Evolutionary conservation across 73 alveolate genomes (phyloP), one percentile per base, ranked within the genome.

Genomic region (Strombidium stylifer): DNA sequence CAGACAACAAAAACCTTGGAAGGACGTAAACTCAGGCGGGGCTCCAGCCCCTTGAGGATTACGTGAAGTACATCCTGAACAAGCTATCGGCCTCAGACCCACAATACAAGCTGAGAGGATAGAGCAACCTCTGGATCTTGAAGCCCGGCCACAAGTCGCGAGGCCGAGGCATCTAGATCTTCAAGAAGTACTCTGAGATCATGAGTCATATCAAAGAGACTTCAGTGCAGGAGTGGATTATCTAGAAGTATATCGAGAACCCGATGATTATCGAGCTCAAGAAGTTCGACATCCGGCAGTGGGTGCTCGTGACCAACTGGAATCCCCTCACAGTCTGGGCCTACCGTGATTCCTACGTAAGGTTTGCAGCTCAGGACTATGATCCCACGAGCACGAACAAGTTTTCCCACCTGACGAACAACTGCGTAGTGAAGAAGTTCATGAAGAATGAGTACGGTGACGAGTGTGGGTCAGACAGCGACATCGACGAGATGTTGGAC

Each of bases 261-360:
- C 97, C 97, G 12, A 69, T 94, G 75, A 47, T 94, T 3, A 74
- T 91, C 2, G 18, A 62, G 55, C 91, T 85, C 27, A 94, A 87
- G 81, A 94, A 71, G 70, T 92, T 94, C 58, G 99, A 94, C 72
- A 94, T 94, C 2, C 73, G 99, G 54, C 93, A 91, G 81, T 94
- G 98, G 99, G 97, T 94, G 40, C 71, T 94, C 41, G 96, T 94
- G 12, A 91, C 98, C 32, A 93, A 83, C 86, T 92, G 97, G 86
- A 89, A 86, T 75, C 99, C 99, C 24, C 73, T 94, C 32, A 82
- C 82, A 12, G 69, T 87, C 31, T 87, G 91, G 82, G 54, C 84
- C 49, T 87, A 84, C 65, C 51, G 55, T 11, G 84, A 69, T 26
- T 83, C 92, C 69, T 87, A 87, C 37, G 66, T 87, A 21, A 64